Base-by-base conservation (phyloP, 441 rosid species). In the Flueggea neowawraea region DNA sequence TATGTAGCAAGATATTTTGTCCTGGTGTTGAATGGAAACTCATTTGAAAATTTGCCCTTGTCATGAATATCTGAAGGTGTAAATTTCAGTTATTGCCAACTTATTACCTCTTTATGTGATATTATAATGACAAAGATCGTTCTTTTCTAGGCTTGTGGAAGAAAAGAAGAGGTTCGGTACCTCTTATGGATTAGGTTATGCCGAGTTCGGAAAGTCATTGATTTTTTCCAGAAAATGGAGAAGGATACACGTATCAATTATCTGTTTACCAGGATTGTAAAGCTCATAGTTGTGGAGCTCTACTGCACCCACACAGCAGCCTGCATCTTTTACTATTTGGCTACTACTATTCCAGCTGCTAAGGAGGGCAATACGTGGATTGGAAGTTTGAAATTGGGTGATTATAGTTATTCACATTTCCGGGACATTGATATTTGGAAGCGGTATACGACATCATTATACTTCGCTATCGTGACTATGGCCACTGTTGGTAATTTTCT, bases 271-370 rank as follows among this genome's bases (percentile, higher is more conserved):
- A 81, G 97, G 83, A 91, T 95, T 65, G 68, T 88, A 51, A 95
- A 91, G 64, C 99, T 95, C 36, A 60, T 92, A 48, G 82, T 69
- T 17, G 97, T 91, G 31, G 98, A 95, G 73, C 81, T 95, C 48
- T 91, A 95, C 48, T 91, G 96, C 72, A 89, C 99, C 16, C 99
- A 95, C 78, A 80, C 97, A 1, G 99, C 99, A 57, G 99, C 99
- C 39, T 89, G 99, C 73, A 81, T 91, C 71, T 95, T 95, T 75
- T 95, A 95, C 77, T 82, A 81, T 73, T 77, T 95, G 76, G 99
- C 98, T 52, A 95, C 99, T 16, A 91, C 97, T 41, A 56, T 89
- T 63, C 93, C 97, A 54, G 15, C 65, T 31, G 69, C 86, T 16
- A 32, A 88, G 70, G 99, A 91, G 73, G 90, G 91, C 13, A 80